Percentiles rank a stretch among this genome's conserved stretches.
phyloP scores from a whole-genome alignment of 2,329 filamentous ascomycete genomes.

The Trichoderma koningii region DNA sequence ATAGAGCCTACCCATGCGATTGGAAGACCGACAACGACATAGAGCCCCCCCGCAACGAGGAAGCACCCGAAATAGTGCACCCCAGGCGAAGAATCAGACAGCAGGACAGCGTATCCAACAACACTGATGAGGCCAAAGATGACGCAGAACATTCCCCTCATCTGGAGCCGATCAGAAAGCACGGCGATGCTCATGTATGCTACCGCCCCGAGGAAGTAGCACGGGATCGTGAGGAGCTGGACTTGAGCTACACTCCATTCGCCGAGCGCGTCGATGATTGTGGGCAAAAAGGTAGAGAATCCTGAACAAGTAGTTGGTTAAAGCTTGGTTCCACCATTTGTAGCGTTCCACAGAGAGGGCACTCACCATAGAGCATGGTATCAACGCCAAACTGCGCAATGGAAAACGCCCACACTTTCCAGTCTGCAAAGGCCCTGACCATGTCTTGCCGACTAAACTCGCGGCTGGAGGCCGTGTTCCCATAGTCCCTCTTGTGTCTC shows the following conservation, averaged over 20 bases:
- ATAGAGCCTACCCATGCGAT: slow-evolving; percentile 56
- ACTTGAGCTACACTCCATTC: slow-evolving; percentile 64
- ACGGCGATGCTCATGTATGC: slow-evolving; percentile 67
- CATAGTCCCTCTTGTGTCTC: slow-evolving; percentile 46
- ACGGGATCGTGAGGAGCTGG: slow-evolving; percentile 77
- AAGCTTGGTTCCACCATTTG: neutral
- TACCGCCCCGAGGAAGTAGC: slow-evolving; percentile 71
- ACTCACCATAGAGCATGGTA: slow-evolving; percentile 69
- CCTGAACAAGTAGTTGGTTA: slow-evolving; percentile 43
- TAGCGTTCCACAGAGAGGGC: too few species aligned
- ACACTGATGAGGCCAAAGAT: slow-evolving; percentile 64
- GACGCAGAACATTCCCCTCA: slow-evolving; percentile 65
- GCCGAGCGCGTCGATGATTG: slow-evolving; percentile 72
- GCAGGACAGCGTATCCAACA: slow-evolving; percentile 67
- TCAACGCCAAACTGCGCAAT: slow-evolving; percentile 71
- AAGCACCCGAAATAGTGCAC: slow-evolving; percentile 77
- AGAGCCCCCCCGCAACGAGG: slow-evolving; percentile 72
- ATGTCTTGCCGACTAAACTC: slow-evolving; percentile 62
- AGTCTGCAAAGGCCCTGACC: slow-evolving; percentile 67
- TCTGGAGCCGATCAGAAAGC: slow-evolving; percentile 68
- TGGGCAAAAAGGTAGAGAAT: slow-evolving; percentile 76
- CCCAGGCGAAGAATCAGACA: slow-evolving; percentile 60
- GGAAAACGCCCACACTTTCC: slow-evolving; percentile 74
- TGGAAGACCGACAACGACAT: slow-evolving; percentile 59
- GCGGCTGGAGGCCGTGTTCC: slow-evolving; percentile 49